A percentile compares a stretch with the other conserved stretches of the same genome.
Conservation (phyloP, 495 filamentous ascomycete species). For the Penicillium macrosclerotiorum region DNA sequence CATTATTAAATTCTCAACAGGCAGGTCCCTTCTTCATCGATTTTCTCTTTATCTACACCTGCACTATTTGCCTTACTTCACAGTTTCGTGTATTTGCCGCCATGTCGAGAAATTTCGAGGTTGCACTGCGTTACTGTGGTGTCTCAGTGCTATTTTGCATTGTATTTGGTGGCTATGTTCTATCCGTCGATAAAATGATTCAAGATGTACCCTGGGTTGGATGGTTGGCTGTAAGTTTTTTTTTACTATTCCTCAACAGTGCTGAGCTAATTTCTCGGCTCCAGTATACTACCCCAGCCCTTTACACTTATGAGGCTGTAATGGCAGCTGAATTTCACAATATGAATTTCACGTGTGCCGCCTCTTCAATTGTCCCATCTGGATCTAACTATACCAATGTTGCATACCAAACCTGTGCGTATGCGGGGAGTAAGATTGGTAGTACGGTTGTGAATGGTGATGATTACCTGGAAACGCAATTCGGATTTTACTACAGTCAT, state of each 20-base stretch:
- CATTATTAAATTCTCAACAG: conserved; percentile 6
- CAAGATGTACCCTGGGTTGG: conserved; percentile 39
- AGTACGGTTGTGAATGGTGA: conserved; percentile 49
- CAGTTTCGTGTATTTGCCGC: conserved; percentile 47
- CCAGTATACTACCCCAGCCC: conserved; percentile 62
- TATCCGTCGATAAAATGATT: conserved; percentile 37
- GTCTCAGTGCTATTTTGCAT: conserved; percentile 34
- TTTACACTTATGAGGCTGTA: conserved; percentile 66
- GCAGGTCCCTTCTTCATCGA: conserved; percentile 56
- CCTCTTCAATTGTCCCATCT: conserved; percentile 55
- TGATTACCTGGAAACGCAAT: conserved; percentile 51
- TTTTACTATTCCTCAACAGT: not conserved
- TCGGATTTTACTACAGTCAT: conserved; percentile 52
- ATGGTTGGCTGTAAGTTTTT: conserved; percentile 32
- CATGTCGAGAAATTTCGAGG: conserved; percentile 38
- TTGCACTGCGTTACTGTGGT: conserved; percentile 36
- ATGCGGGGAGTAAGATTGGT: conserved; percentile 50
- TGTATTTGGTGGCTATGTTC: conserved; percentile 38
- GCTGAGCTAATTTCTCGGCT: not conserved
- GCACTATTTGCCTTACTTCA: conserved; percentile 51
- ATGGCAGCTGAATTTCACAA: conserved; percentile 57
- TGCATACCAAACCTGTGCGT: conserved; percentile 58
- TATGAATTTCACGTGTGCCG: conserved; percentile 43
- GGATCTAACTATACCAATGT: conserved; percentile 50
- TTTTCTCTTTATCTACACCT: conserved; percentile 50